phyloP scores from a whole-genome alignment of 257 asterid genomes.

The Voacanga thouarsii region DNA sequence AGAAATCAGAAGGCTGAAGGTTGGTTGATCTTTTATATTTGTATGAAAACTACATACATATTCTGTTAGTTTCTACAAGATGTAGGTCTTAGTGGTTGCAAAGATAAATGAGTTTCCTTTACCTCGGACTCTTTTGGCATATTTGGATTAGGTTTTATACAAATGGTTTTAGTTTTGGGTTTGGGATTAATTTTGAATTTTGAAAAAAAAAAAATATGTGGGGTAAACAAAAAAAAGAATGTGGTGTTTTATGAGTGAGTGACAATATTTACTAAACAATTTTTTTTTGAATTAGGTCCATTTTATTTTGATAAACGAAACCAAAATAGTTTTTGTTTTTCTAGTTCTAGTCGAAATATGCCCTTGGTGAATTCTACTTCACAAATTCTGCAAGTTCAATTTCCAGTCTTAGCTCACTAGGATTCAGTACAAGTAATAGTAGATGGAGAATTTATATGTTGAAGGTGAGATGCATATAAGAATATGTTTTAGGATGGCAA shows the following conservation, averaged over 20 bases:
- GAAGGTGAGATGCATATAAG: not conserved
- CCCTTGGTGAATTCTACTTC: not conserved
- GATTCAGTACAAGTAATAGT: not conserved
- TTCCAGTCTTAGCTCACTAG: not conserved
- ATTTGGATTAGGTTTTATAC: no score
- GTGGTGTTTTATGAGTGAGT: no score
- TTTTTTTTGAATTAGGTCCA: no score
- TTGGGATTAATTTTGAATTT: no score
- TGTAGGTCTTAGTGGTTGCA: not conserved
- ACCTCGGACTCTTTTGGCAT: not conserved
- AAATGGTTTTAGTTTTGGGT: no score
- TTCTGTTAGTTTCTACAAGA: not conserved
- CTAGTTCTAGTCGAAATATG: no score
- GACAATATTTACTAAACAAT: no score
- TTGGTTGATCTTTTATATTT: constrained; percentile 15
- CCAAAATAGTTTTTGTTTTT: no score
- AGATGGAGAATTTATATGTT: not conserved
- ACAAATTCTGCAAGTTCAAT: not conserved
- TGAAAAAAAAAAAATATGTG: no score
- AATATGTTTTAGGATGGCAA: not conserved
- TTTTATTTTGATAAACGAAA: no score
- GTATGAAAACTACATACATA: not conserved
- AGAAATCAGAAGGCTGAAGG: constrained; percentile 48
- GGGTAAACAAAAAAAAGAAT: no score
- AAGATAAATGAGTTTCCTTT: not conserved